Conservation (phyloP, 2,329 filamentous ascomycete species). For the Paecilomyces niveus region DNA sequence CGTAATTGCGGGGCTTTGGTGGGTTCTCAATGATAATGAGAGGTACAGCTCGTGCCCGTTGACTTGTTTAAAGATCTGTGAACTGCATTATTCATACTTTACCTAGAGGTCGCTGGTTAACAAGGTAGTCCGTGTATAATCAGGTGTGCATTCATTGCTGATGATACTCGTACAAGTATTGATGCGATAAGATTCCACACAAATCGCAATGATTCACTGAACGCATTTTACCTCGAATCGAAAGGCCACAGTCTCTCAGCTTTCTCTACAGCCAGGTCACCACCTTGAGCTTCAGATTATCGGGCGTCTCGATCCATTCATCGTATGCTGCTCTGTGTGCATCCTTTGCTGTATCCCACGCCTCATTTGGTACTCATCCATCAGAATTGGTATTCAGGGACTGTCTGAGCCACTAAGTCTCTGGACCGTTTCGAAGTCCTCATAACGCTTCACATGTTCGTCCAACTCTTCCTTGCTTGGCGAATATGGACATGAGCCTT, state of each 20-base stretch:
- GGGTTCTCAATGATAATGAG: background rate
- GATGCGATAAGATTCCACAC: no score
- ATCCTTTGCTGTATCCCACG: slow-evolving; percentile 18
- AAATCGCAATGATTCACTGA: no score
- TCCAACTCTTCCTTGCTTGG: background rate
- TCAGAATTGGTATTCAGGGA: slow-evolving; percentile 22
- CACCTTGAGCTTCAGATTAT: slow-evolving; percentile 14
- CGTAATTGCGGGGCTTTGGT: background rate
- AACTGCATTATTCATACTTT: no score
- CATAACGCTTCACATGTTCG: slow-evolving; percentile 14
- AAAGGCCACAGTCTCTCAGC: slow-evolving; percentile 21
- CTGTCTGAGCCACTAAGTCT: slow-evolving; percentile 18
- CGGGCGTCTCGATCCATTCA: slow-evolving; percentile 21
- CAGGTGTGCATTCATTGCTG: no score
- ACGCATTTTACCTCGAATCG: slow-evolving; percentile 13
- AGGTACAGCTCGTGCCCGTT: background rate
- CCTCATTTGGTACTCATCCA: slow-evolving; percentile 25
- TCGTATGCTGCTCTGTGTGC: slow-evolving; percentile 20
- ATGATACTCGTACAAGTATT: no score
- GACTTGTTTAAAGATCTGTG: no score
- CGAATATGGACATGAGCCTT: slow-evolving; percentile 22
- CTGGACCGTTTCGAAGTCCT: slow-evolving; percentile 23
- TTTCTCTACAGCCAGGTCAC: slow-evolving; percentile 16
- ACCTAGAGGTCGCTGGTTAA: no score
- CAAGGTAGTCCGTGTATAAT: no score